Conservation (phyloP, 371 early-diverging fungal genomes). For the Rhizopus delemar region DNA sequence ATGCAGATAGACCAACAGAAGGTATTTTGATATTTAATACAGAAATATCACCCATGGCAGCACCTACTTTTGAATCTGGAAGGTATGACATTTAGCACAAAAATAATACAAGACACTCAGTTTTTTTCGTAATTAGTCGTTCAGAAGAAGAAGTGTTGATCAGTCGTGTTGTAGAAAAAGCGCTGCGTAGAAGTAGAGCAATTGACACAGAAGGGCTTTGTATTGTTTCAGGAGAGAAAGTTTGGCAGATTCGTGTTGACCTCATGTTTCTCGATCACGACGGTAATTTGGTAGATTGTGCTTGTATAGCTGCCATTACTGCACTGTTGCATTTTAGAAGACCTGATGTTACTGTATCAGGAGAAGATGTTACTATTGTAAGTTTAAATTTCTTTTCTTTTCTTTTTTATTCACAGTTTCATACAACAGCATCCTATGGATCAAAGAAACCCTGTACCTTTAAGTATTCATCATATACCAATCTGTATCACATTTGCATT, state of each 20-base stretch:
- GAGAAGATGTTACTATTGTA: constrained; percentile 88
- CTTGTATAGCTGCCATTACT: constrained; percentile 87
- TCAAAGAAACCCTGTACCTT: constrained; percentile 88
- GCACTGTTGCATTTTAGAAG: constrained; percentile 89
- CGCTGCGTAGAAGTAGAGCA: constrained; percentile 80
- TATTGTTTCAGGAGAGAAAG: constrained; percentile 93
- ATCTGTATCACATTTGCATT: constrained; percentile 90
- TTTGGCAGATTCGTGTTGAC: constrained; percentile 91
- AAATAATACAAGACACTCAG: not conserved
- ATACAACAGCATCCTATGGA: constrained; percentile 74
- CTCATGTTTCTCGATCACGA: constrained; percentile 90
- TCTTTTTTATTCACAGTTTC: not conserved
- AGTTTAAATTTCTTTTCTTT: constrained; percentile 22
- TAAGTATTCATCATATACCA: constrained; percentile 93
- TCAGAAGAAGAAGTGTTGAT: constrained; percentile 84
- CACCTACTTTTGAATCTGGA: constrained; percentile 71
- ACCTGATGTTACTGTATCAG: constrained; percentile 91
- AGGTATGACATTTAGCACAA: constrained; percentile 35
- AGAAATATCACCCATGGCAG: constrained; percentile 87
- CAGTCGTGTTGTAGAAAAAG: constrained; percentile 85
- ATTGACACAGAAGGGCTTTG: constrained; percentile 96
- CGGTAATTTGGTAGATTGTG: constrained; percentile 92
- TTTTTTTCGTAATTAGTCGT: constrained; percentile 39
- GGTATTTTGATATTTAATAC: constrained; percentile 81
- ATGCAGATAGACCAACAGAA: constrained; percentile 78